These are phyloP conservation scores for Cupressus sempervirens DNA, from an alignment of 75 land plant genomes.

Conservation along the genomic window DNA sequence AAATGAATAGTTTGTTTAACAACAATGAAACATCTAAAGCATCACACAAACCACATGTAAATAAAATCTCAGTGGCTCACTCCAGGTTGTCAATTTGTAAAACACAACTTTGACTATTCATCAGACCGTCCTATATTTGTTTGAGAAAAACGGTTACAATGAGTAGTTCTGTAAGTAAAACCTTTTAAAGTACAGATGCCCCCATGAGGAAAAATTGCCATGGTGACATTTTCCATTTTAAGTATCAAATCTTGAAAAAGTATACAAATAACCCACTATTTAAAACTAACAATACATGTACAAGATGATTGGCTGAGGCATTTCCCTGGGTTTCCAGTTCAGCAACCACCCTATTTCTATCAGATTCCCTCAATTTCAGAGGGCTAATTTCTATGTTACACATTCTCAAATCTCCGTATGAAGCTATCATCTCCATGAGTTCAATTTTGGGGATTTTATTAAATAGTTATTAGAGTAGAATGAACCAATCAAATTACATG, in stretches of 20 bases:
- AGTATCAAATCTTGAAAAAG: neutral
- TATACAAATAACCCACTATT: neutral
- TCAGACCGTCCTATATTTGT: neutral
- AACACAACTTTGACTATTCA: neutral
- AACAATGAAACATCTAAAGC: neutral
- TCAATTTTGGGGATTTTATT: constrained; percentile 5
- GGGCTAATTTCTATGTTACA: constrained; percentile 8
- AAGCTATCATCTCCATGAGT: neutral
- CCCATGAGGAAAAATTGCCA: constrained; percentile 6
- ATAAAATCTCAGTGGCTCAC: neutral
- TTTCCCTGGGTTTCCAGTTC: neutral
- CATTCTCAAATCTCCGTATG: neutral
- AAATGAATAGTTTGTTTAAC: neutral
- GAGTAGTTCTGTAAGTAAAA: neutral
- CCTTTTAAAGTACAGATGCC: neutral
- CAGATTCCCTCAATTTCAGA: neutral
- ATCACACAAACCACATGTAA: neutral
- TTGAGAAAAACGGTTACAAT: neutral
- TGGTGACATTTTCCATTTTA: neutral
- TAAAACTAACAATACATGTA: neutral
- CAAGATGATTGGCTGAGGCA: neutral
- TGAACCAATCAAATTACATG: constrained; percentile 5
- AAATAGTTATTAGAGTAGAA: neutral
- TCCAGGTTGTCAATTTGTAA: neutral
- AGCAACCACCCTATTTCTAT: constrained; percentile 4